These are phyloP conservation scores for Quercus wislizeni DNA, from an alignment of 306 rosid species.

Conservation along the genomic window DNA sequence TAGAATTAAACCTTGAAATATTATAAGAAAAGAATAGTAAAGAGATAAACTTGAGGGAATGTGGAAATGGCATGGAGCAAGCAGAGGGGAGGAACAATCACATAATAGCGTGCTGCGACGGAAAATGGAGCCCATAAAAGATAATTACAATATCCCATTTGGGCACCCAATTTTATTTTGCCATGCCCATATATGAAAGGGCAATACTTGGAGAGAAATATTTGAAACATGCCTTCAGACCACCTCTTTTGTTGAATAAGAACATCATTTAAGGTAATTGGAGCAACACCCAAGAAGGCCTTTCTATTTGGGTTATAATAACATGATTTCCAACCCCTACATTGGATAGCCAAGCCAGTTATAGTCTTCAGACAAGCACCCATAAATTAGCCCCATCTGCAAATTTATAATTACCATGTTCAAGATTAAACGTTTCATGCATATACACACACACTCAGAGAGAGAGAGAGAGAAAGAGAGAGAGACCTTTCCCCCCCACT, in stretches of 20 bases:
- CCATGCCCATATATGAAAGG: conserved; percentile 68
- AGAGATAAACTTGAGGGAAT: conserved; percentile 55
- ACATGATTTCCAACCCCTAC: conserved; percentile 74
- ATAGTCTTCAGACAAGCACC: background rate
- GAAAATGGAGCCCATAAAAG: conserved; percentile 75
- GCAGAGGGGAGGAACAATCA: conserved; percentile 53
- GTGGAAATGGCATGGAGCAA: conserved; percentile 46
- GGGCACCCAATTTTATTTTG: conserved; percentile 48
- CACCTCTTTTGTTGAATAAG: conserved; percentile 60
- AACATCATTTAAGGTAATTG: conserved; percentile 43
- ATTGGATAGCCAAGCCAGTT: conserved; percentile 55
- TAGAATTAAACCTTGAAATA: too few relatives aligned
- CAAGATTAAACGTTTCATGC: too few relatives aligned
- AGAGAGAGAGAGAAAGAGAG: background rate
- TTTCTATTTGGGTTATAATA: conserved; percentile 59
- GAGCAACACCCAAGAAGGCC: conserved; percentile 66
- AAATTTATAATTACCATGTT: too few relatives aligned
- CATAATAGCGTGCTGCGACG: conserved; percentile 47
- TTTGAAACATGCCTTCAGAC: conserved; percentile 60
- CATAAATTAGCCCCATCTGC: too few relatives aligned
- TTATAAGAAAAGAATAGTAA: background rate
- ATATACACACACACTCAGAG: too few relatives aligned
- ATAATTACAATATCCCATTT: conserved; percentile 57
- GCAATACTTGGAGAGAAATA: conserved; percentile 66
- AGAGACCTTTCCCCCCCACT: conserved; percentile 65